phyloP scores from a whole-genome alignment of 2,329 filamentous ascomycete genomes.

The Sphaerostilbella broomeana region DNA sequence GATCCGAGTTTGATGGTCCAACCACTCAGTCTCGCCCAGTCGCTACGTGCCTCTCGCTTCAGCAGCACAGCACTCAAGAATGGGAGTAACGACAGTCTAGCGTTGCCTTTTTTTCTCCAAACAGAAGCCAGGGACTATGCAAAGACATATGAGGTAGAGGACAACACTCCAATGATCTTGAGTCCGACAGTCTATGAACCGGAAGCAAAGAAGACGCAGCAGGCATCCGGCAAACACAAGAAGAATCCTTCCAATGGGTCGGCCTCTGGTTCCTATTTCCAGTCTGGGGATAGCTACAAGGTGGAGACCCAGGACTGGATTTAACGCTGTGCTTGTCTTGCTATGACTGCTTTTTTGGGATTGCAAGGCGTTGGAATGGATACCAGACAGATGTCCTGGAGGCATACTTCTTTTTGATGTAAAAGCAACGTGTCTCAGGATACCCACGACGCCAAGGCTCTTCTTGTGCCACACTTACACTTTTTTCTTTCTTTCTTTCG shows the following conservation, averaged over 20 bases:
- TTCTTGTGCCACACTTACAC: too few relatives aligned
- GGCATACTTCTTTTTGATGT: neutral
- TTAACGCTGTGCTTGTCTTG: neutral
- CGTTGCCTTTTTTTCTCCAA: conserved; percentile 31
- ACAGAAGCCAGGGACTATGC: conserved; percentile 14
- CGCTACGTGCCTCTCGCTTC: conserved; percentile 2
- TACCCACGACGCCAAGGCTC: too few relatives aligned
- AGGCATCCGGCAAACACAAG: neutral
- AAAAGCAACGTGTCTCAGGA: too few relatives aligned
- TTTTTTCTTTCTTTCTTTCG: too few relatives aligned
- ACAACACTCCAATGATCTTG: conserved; percentile 30
- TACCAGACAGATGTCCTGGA: too few relatives aligned
- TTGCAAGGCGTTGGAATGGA: neutral
- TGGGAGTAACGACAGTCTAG: conserved; percentile 1
- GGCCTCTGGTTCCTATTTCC: neutral
- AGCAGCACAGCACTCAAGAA: neutral
- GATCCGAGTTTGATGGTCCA: neutral
- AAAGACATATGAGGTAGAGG: conserved; percentile 19
- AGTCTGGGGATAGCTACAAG: neutral
- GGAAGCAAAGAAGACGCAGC: conserved; percentile 12
- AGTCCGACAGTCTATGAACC: conserved; percentile 49
- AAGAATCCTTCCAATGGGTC: neutral
- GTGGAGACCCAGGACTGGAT: conserved; percentile 17
- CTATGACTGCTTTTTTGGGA: neutral
- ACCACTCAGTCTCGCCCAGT: conserved; percentile 3